Evolutionary conservation across 108 stramenopile genomes (phyloP), one percentile per base, ranked within the genome.

Genomic region (Skeletonema marinoi): DNA sequence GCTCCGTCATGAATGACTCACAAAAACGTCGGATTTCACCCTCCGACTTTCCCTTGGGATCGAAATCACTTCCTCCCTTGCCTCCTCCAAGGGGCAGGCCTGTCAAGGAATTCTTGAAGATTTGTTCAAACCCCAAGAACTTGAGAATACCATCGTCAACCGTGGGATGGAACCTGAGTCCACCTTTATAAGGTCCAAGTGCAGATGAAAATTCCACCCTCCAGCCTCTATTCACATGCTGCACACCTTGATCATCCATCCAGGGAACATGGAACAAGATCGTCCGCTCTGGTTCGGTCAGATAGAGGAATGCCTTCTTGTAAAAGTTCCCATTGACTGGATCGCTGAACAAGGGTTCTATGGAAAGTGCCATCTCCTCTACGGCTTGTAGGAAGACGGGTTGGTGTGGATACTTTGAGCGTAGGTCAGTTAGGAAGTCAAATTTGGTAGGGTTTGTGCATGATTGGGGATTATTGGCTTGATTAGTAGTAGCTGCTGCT

Each of bases 101-200:
- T 17, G 93, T 94, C 14, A 94, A 59, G 5, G 90, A 86, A 80
- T 94, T 94, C 58, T 94, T 94, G 63, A 94, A 92, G 60, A 92
- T 88, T 69, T 92, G 91, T 71, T 94, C 93, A 66, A 92, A 94
- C 17, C 92, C 92, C 38, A 93, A 74, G 65, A 93, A 95, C 82
- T 95, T 95, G n/a, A 95, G 79, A 12, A 91, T 86, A 14, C 89
- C 92, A 46, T 90, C 89, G 64, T 88, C 84, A 30, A 97, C 96
- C 10, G 91, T 93, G 32, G 95, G 95, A 69, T 96, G 93, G 72
- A 97, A 97, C 31, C 96, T 87, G 2, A 97, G 75, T 6, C 98
- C 97, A 42, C 98, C 98, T 67, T 97, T 96, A 83, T 96, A 98
- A 14, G 98, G 98, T 11, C 98, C 98, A 6, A 97, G 86, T 11